Evolutionary conservation across 2,329 filamentous ascomycete species (phyloP).

Genomic region (Microascus cirrosus): DNA sequence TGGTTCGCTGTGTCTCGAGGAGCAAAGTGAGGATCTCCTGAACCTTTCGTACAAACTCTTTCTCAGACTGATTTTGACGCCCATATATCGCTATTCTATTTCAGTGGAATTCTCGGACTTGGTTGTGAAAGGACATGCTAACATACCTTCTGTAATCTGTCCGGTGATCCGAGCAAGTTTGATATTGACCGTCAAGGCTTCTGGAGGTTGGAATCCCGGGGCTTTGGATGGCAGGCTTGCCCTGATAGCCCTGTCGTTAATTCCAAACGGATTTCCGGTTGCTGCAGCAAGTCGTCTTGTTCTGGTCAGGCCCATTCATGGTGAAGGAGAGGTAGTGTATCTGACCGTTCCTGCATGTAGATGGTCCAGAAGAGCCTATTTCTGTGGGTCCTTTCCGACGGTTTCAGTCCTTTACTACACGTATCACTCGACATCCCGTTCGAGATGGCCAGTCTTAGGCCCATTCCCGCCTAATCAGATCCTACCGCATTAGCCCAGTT

Average conservation of each 20-base stretch:
- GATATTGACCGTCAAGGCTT: slow-evolving; percentile 16
- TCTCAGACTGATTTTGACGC: slow-evolving; percentile 15
- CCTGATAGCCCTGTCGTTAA: slow-evolving; percentile 7
- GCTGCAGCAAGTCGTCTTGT: slow-evolving; percentile 7
- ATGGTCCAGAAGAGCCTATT: slow-evolving; percentile 17
- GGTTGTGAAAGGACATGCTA: too few relatives aligned
- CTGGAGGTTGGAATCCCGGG: slow-evolving; percentile 16
- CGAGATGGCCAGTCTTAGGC: slow-evolving; percentile 14
- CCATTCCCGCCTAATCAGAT: slow-evolving; percentile 16
- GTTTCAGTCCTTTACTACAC: slow-evolving; percentile 6
- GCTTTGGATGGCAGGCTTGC: slow-evolving; percentile 10
- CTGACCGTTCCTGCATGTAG: slow-evolving; percentile 18
- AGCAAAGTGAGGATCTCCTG: slow-evolving; percentile 17
- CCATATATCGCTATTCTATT: slow-evolving; percentile 15
- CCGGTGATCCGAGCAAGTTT: slow-evolving; percentile 13
- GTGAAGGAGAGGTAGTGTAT: too few relatives aligned
- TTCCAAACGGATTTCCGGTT: slow-evolving; percentile 6
- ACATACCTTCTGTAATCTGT: slow-evolving; percentile 10
- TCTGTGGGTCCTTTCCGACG: slow-evolving; percentile 11
- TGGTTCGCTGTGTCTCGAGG: slow-evolving; percentile 11
- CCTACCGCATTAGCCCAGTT: background rate
- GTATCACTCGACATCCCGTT: slow-evolving; percentile 15
- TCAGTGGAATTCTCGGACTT: too few relatives aligned
- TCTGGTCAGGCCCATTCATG: background rate
- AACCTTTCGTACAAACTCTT: slow-evolving; percentile 17